Percentiles rank a stretch among this genome's conserved stretches.
phyloP scores from a whole-genome alignment of 371 early-diverging fungal species.

The Smittium mucronatum region DNA sequence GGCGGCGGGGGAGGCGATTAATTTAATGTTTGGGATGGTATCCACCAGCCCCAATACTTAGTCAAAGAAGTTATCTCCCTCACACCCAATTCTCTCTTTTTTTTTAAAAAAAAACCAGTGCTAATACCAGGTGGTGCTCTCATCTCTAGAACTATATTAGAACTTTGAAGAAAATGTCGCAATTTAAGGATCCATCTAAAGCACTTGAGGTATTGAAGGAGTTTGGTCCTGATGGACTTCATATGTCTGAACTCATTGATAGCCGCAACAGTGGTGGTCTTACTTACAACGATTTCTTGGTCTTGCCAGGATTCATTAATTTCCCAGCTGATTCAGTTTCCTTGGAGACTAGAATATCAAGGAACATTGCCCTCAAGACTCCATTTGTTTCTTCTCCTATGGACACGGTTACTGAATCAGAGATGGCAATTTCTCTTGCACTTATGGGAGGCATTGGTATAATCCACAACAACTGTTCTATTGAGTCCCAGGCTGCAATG shows the following conservation, averaged over 20 bases:
- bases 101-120: too few relatives aligned
- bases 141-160: not conserved
- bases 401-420: slow-evolving; percentile 95
- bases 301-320: slow-evolving; percentile 90
- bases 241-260: slow-evolving; percentile 60
- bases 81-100: too few relatives aligned
- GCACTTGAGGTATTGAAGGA: slow-evolving; percentile 1
- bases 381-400: slow-evolving; percentile 91
- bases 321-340: slow-evolving; percentile 69
- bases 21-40: not conserved
- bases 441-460: slow-evolving; percentile 92
- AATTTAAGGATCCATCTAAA: slow-evolving; percentile 2
- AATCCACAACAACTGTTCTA: slow-evolving; percentile 91
- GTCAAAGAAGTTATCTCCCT: too few relatives aligned
- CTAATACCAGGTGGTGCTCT: too few relatives aligned
- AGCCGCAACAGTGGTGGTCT: slow-evolving; percentile 64
- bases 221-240: slow-evolving; percentile 54
- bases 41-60: not conserved
- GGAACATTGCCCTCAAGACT: slow-evolving; percentile 71
- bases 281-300: slow-evolving; percentile 94
- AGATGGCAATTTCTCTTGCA: slow-evolving; percentile 96
- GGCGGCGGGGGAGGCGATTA: not conserved
- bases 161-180: not conserved
- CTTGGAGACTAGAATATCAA: slow-evolving; percentile 72
- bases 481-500: slow-evolving; percentile 92